Percentiles rank a stretch among this genome's conserved stretches.
These are phyloP conservation scores for Gnomoniopsis sp. DNA, from an alignment of 2,329 filamentous ascomycete genomes.

Conservation along the genomic window DNA sequence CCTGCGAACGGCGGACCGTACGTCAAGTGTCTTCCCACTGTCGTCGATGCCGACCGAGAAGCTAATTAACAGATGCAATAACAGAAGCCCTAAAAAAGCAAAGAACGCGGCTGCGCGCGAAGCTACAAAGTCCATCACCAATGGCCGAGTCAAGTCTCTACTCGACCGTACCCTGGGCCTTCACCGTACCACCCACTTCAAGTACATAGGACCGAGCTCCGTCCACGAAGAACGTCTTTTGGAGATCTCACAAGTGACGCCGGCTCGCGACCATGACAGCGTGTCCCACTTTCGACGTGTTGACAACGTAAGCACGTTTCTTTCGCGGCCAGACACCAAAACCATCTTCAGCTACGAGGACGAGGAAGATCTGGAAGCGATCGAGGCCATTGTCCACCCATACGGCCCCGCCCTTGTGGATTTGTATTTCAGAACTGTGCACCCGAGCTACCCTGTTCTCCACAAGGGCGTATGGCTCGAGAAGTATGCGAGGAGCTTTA, in stretches of 20 bases:
- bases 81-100: not conserved
- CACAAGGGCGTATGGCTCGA: constrained; percentile 79
- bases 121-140: constrained; percentile 13
- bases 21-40: not conserved
- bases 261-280: constrained; percentile 17
- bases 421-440: constrained; percentile 64
- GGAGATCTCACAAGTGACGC: constrained; percentile 20
- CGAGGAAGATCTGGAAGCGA: constrained; percentile 39
- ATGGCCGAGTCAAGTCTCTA: constrained; percentile 16
- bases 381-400: constrained; percentile 73
- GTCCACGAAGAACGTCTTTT: constrained; percentile 24
- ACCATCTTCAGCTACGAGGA: constrained; percentile 20
- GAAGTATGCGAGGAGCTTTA: constrained; percentile 68
- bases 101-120: constrained; percentile 20
- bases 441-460: constrained; percentile 78
- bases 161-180: constrained; percentile 23
- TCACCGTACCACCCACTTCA: constrained; percentile 21
- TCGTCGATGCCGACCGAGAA: not conserved
- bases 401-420: constrained; percentile 58
- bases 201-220: constrained; percentile 23
- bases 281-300: constrained; percentile 25
- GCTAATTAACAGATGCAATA: not conserved
- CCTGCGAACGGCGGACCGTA: not conserved
- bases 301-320: constrained; percentile 21
- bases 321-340: constrained; percentile 22